A percentile compares a stretch with the other conserved stretches of the same genome.
Conservation (phyloP, 805 yeast species). For the Ogataea haglerorum region DNA sequence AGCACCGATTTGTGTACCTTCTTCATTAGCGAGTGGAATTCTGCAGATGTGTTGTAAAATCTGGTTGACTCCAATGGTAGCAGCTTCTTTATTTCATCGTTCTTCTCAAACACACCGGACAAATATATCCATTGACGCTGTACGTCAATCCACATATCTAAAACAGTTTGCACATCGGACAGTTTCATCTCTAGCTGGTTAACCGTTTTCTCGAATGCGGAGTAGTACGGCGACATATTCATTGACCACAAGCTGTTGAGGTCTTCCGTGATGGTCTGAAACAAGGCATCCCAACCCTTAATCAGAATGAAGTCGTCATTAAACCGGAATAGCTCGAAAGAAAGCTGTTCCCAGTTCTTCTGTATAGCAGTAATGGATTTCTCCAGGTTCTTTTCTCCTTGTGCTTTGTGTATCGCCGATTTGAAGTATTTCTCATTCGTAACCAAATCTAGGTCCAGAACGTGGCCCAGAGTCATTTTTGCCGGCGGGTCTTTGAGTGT, state of each 20-base stretch:
- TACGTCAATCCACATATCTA: conserved; percentile 75
- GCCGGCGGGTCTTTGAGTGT: conserved; percentile 10
- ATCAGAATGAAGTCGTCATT: conserved; percentile 53
- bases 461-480: conserved; percentile 49
- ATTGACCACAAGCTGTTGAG: conserved; percentile 62
- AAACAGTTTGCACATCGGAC: conserved; percentile 45
- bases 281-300: conserved; percentile 62
- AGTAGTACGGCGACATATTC: conserved; percentile 63
- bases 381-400: conserved; percentile 66
- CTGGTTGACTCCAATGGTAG: conserved; percentile 69
- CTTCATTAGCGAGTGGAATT: conserved; percentile 51
- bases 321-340: conserved; percentile 53
- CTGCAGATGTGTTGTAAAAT: conserved; percentile 60
- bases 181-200: conserved; percentile 53
- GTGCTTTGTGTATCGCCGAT: conserved; percentile 57
- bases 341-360: conserved; percentile 50
- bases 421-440: conserved; percentile 45
- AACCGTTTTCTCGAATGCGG: conserved; percentile 57
- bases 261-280: conserved; percentile 58
- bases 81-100: conserved; percentile 54
- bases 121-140: conserved; percentile 89
- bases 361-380: conserved; percentile 49
- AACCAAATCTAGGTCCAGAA: conserved; percentile 54
- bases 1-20: conserved; percentile 45
- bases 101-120: conserved; percentile 68